Evolutionary conservation across 2,329 filamentous ascomycete genomes (phyloP), one percentile per base, ranked within the genome.

Genomic region (Pseudogymnoascus sp.): DNA sequence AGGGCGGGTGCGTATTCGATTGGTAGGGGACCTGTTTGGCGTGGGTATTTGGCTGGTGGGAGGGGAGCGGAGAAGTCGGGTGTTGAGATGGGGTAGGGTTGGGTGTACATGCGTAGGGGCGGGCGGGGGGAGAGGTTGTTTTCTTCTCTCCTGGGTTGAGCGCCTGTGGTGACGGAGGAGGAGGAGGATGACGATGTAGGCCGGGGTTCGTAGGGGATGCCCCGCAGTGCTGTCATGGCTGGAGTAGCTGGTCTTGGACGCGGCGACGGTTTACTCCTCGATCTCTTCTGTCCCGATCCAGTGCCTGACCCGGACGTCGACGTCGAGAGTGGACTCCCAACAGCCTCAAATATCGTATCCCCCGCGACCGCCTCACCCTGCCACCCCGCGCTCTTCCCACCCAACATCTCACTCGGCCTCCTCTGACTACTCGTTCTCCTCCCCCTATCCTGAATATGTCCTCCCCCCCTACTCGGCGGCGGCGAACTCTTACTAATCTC

Each of bases 401-500:
- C 45, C 45, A 51, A 6, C 45, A 51, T 51, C 45, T 51, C 45
- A 3, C 45, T 51, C 7, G 45, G 45, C 14, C 45, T 28, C 45
- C 45, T 51, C 23, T 51, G 67, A 31, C 31, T 61, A 37, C 36
- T 61, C 23, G 16, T 23, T 19, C 69, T 61, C 23, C 31, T 10
- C 31, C 69, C 51, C 10, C 67, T 61, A 60, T 73, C 72, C 34
- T 71, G 70, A 6, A 75, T 69, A 60, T 67, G 63, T 7, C 72
- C 71, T 10, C 71, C 67, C 11, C 72, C 70, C 65, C 71, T 66
- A 23, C 70, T 66, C 13, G 73, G 70, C 0, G 75, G 72, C 7
- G 77, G 75, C 13, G 77, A 75, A 1, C 66, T 72, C 64, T 72
- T 74, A 2, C 74, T 77, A 65, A 83, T 79, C 54, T 77, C 75